These are phyloP conservation scores for Pelargonium australe DNA, from an alignment of 441 rosid genomes.

Conservation along the genomic window DNA sequence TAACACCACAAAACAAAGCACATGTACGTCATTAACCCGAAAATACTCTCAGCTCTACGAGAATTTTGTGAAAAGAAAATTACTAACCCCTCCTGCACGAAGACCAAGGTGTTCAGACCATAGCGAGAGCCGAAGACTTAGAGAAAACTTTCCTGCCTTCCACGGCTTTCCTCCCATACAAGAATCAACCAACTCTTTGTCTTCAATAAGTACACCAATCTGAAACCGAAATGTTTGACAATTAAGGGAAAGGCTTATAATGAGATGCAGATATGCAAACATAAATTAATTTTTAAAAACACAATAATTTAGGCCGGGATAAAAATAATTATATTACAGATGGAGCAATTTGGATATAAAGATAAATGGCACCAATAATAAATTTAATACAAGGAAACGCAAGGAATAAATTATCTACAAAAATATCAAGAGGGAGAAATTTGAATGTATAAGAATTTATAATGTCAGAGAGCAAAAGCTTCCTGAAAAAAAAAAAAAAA, in stretches of 20 bases:
- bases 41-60: background rate
- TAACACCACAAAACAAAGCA: slow-evolving; percentile 8
- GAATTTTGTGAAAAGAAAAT: slow-evolving; percentile 6
- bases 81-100: slow-evolving; percentile 60
- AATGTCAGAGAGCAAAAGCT: background rate
- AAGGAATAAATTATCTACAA: no score
- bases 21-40: background rate
- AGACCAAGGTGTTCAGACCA: slow-evolving; percentile 99
- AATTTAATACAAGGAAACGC: no score
- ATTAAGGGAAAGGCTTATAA: background rate
- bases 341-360: no score
- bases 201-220: slow-evolving; percentile 88
- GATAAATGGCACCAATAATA: no score
- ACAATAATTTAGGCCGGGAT: no score
- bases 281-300: no score
- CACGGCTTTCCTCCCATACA: slow-evolving; percentile 86
- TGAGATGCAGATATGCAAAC: no score
- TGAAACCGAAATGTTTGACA: slow-evolving; percentile 28
- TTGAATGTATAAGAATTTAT: no score
- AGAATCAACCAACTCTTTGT: slow-evolving; percentile 76
- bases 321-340: no score
- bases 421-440: no score
- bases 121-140: slow-evolving; percentile 78
- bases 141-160: slow-evolving; percentile 87
- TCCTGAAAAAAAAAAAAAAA: background rate